phyloP scores from a whole-genome alignment of 2,329 filamentous ascomycete species.

The Fusarium haematococcum region DNA sequence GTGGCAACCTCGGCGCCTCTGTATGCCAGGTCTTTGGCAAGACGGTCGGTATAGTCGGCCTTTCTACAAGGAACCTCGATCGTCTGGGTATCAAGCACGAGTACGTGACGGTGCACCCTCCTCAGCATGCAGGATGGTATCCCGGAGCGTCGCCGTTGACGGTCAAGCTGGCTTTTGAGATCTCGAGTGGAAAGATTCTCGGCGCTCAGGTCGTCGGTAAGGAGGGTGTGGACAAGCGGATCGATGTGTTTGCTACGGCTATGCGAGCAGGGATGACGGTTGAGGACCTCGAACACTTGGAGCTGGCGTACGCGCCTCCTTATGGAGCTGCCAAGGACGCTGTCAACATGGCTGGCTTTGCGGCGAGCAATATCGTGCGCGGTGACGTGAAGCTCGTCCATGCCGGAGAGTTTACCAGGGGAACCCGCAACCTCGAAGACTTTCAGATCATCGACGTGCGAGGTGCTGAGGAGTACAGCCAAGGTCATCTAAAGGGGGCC shows the following conservation, averaged over 20 bases:
- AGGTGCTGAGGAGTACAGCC: conserved; percentile 1
- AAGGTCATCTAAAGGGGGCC: conserved; percentile 4
- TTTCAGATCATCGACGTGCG: conserved; percentile 19
- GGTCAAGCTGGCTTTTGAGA: conserved; percentile 12
- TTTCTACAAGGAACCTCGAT: conserved; percentile 7
- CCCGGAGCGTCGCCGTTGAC: neutral
- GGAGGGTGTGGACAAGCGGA: conserved; percentile 14
- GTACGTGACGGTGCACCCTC: conserved; percentile 18
- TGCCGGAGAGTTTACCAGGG: neutral
- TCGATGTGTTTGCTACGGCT: conserved; percentile 18
- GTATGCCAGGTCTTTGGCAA: conserved; percentile 16
- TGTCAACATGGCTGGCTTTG: conserved; percentile 21
- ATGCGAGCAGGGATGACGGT: conserved; percentile 19
- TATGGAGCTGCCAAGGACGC: conserved; percentile 18
- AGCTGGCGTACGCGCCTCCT: conserved; percentile 18
- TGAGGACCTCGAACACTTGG: conserved; percentile 19
- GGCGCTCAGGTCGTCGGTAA: conserved; percentile 15
- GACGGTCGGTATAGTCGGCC: conserved; percentile 7
- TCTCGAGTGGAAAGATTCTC: conserved; percentile 1
- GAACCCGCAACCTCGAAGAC: neutral
- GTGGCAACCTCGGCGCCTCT: conserved; percentile 10
- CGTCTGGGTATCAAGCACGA: conserved; percentile 4
- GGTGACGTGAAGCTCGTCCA: conserved; percentile 18
- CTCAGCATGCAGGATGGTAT: conserved; percentile 17
- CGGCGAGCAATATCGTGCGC: conserved; percentile 6